phyloP scores from a whole-genome alignment of 495 filamentous ascomycete species.

The Copromyces sp. region DNA sequence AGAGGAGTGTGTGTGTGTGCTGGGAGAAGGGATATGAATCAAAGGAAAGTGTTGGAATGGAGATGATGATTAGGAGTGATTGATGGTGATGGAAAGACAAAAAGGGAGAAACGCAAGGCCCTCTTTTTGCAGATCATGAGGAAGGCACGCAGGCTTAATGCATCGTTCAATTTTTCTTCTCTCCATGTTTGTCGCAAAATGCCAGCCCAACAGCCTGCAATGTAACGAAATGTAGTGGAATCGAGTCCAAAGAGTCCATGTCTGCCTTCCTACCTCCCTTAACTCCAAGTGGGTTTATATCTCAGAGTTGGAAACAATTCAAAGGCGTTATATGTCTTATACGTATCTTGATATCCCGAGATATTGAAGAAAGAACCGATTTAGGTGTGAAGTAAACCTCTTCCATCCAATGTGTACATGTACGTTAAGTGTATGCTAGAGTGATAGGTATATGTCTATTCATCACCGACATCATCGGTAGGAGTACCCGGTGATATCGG shows the following conservation, averaged over 20 bases:
- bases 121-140: neutral
- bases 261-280: neutral
- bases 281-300: neutral
- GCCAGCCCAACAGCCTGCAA: too few relatives aligned
- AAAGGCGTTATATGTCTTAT: neutral
- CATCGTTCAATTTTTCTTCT: neutral
- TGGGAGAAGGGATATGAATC: neutral
- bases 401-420: neutral
- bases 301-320: neutral
- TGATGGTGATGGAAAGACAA: neutral
- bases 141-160: neutral
- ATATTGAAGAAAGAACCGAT: neutral
- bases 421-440: neutral
- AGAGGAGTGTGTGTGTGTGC: neutral
- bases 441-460: neutral
- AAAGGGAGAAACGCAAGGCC: neutral
- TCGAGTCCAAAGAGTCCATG: neutral
- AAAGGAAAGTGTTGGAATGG: neutral
- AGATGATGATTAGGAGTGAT: neutral
- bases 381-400: neutral
- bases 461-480: neutral
- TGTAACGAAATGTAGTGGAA: neutral
- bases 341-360: neutral
- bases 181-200: neutral
- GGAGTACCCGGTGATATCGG: neutral